A percentile compares a stretch with the other conserved stretches of the same genome.
Evolutionary conservation across 2,329 filamentous ascomycete genomes (phyloP).

Genomic region (Aspergillus proliferans): DNA sequence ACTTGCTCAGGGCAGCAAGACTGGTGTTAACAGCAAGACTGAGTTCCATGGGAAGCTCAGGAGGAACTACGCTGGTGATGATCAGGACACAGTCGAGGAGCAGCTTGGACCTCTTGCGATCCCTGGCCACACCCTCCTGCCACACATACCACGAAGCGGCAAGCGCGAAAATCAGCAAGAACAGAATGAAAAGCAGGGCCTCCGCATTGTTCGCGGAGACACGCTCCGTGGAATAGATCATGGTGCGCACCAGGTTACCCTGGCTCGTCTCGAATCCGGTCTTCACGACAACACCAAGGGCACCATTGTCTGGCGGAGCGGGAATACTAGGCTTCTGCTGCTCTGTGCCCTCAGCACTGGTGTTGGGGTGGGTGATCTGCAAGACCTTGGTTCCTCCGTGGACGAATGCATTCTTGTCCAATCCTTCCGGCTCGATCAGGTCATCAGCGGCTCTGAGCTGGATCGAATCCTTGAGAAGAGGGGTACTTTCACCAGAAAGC

Average conservation of each 20-base stretch:
- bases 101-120: constrained; percentile 95
- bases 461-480: constrained; percentile 90
- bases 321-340: constrained; percentile 65
- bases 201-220: constrained; percentile 98
- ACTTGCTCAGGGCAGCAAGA: constrained; percentile 87
- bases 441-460: constrained; percentile 81
- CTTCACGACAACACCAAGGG: constrained; percentile 89
- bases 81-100: constrained; percentile 96
- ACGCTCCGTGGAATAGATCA: constrained; percentile 99
- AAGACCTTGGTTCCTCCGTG: constrained; percentile 97
- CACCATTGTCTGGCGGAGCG: constrained; percentile 84
- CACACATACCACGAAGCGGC: constrained; percentile 99
- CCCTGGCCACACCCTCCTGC: constrained; percentile 89
- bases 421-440: constrained; percentile 73
- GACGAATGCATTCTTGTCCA: constrained; percentile 95
- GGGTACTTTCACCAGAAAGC: constrained; percentile 96
- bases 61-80: constrained; percentile 95
- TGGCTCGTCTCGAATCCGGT: constrained; percentile 98
- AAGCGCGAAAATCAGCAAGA: constrained; percentile 90
- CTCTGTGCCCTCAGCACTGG: constrained; percentile 58
- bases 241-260: constrained; percentile 92
- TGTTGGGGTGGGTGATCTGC: constrained; percentile 82
- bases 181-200: constrained; percentile 94
- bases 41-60: constrained; percentile 95
- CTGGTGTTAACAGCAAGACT: constrained; percentile 97